Evolutionary conservation across 78 protist genomes (phyloP).

Genomic region (Blattamonas nauphoetae): DNA sequence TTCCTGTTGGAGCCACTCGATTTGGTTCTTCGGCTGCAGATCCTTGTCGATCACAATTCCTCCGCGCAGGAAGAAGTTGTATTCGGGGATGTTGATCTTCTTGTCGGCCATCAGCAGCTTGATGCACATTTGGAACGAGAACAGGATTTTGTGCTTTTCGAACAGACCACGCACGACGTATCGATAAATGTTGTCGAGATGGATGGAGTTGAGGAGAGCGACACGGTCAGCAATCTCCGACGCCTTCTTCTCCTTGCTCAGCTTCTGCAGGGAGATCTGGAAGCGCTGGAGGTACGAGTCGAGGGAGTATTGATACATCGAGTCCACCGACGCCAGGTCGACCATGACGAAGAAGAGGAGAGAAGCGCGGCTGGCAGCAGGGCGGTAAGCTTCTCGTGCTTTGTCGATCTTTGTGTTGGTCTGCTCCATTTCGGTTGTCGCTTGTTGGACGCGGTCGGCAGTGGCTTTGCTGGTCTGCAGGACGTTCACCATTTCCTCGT

Average conservation of each 20-base stretch:
- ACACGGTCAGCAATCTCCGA: constrained; percentile 40
- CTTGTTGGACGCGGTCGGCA: constrained; percentile 34
- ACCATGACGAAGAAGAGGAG: constrained; percentile 63
- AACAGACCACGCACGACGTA: constrained; percentile 68
- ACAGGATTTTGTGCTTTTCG: constrained; percentile 72
- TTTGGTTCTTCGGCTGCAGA: constrained; percentile 44
- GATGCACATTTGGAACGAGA: constrained; percentile 67
- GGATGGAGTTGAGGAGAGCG: constrained; percentile 41
- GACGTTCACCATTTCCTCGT: constrained; percentile 43
- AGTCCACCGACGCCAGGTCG: constrained; percentile 62
- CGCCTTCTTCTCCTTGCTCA: constrained; percentile 1
- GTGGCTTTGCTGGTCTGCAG: constrained; percentile 54
- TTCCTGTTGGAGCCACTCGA: constrained; percentile 53
- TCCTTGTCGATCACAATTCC: constrained; percentile 58
- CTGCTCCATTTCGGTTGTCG: constrained; percentile 12
- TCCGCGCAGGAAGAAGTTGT: constrained; percentile 64
- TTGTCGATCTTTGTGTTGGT: constrained; percentile 44
- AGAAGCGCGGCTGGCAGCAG: constrained; percentile 65
- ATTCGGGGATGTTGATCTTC: constrained; percentile 47
- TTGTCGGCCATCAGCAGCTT: constrained; percentile 30
- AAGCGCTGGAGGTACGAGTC: constrained; percentile 55
- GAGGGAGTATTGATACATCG: constrained; percentile 80
- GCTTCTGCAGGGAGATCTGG: constrained; percentile 27
- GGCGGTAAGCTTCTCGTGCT: constrained; percentile 55
- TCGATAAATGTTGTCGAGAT: constrained; percentile 47